Evolutionary conservation across 2,329 filamentous ascomycete species (phyloP).

Genomic region (Diaporthe capsici): DNA sequence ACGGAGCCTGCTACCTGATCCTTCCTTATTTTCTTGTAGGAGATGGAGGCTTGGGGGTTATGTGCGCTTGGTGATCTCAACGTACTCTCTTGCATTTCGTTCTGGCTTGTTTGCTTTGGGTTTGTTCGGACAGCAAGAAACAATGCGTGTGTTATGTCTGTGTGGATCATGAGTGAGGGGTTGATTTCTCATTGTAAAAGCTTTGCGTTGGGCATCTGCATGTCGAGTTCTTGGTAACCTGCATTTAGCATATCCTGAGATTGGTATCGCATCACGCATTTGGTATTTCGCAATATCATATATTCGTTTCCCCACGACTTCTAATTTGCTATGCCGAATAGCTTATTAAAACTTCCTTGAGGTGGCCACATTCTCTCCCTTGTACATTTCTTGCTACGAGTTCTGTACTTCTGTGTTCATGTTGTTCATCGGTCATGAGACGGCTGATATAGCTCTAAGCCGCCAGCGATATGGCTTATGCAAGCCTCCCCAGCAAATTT

Average conservation of each 20-base stretch:
- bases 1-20: slow-evolving; percentile 15
- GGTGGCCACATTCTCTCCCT: background rate
- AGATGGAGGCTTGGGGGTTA: too few relatives aligned
- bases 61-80: background rate
- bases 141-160: background rate
- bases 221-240: background rate
- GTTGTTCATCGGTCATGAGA: too few relatives aligned
- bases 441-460: background rate
- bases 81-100: background rate
- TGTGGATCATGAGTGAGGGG: background rate
- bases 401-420: background rate
- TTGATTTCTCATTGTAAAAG: background rate
- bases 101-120: background rate
- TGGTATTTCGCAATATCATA: background rate
- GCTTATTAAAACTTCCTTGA: background rate
- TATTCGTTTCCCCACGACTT: background rate
- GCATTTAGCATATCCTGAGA: slow-evolving; percentile 13
- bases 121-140: background rate
- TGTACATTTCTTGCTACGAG: background rate
- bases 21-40: background rate
- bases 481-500: background rate
- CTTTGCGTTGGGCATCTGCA: background rate
- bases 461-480: background rate
- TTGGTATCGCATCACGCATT: slow-evolving; percentile 11
- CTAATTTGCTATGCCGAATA: too few relatives aligned